Evolutionary conservation across 345 rosid species (phyloP), one percentile per base, ranked within the genome.

Genomic region (Kandelia obovata): DNA sequence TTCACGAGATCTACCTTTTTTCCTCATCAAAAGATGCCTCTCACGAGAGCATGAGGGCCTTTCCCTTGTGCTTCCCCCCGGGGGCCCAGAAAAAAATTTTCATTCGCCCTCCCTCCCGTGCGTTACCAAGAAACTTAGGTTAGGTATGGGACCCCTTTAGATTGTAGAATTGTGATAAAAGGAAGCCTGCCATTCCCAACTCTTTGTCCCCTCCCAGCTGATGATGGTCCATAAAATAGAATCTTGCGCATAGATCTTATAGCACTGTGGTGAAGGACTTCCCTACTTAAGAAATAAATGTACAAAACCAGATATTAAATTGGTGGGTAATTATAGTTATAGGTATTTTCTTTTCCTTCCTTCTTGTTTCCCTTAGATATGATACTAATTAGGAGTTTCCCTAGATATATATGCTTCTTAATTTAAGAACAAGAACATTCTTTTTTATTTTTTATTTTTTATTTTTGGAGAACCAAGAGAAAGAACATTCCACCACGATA

Each of bases 111-210:
- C 30, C 30, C 31, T 0, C 53, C 64, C 68, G 19, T 64, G 77
- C 32, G 66, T 31, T 52, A 4, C 49, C 65, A 27, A 28, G 68
- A 72, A 72, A 53, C 53, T 70, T 57, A 30, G 62, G 65, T 53
- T 61, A 58, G 61, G 70, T 2, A 46, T 34, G 80, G 76, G 76
- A 47, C 64, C 76, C 69, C 55, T n/a, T 53, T 55, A 27, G 68
- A 47, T 62, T 70, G 65, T 53, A 67, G 62, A 64, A 20, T 61
- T 57, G 51, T 61, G 59, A 64, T 68, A 7, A 65, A 55, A 66
- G 43, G 37, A 34, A 31, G 59, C 35, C 53, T 63, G 27, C 52
- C 25, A 19, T 58, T 71, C 59, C 58, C 23, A 39, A 71, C 51
- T 58, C 71, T 61, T 26, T 58, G 67, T 68, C 75, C 57, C 67